Evolutionary conservation across 345 rosid genomes (phyloP).

Genomic region (Microthlaspi erraticum): DNA sequence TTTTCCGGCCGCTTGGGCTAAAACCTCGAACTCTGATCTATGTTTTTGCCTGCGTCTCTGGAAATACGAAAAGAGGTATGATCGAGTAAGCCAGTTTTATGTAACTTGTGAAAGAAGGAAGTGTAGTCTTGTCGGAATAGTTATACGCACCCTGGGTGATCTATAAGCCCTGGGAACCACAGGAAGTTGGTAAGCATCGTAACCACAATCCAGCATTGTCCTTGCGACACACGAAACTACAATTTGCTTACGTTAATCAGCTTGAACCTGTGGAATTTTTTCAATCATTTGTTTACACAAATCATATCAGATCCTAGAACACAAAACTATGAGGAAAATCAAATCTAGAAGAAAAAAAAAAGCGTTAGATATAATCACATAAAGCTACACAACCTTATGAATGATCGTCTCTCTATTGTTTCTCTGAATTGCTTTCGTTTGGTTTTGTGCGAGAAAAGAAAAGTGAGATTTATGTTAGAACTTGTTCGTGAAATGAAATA

Average conservation of each 20-base stretch:
- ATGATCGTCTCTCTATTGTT: not conserved
- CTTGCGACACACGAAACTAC: constrained; percentile 18
- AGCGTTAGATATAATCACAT: not conserved
- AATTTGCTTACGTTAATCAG: constrained; percentile 21
- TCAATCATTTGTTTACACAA: not conserved
- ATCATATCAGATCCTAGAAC: constrained; percentile 14
- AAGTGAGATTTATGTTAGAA: constrained; percentile 36
- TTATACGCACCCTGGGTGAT: constrained; percentile 17
- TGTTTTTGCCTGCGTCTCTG: constrained; percentile 29
- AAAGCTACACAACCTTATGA: not conserved
- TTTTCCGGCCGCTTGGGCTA: constrained; percentile 1
- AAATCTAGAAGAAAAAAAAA: not conserved
- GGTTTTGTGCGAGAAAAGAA: constrained; percentile 9
- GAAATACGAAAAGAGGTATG: not conserved
- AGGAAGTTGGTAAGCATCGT: constrained; percentile 23
- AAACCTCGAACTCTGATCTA: constrained; percentile 14
- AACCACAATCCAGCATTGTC: constrained; percentile 32
- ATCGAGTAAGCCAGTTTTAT: constrained; percentile 13
- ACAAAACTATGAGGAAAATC: not conserved
- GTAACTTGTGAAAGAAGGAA: constrained; percentile 1
- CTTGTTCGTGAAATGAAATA: constrained; percentile 2
- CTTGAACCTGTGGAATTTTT: not conserved
- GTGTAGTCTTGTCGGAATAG: not conserved
- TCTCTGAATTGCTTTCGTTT: not conserved
- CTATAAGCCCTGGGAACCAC: constrained; percentile 33